Evolutionary conservation across 441 rosid species (phyloP).

Genomic region (Kokia cookei): DNA sequence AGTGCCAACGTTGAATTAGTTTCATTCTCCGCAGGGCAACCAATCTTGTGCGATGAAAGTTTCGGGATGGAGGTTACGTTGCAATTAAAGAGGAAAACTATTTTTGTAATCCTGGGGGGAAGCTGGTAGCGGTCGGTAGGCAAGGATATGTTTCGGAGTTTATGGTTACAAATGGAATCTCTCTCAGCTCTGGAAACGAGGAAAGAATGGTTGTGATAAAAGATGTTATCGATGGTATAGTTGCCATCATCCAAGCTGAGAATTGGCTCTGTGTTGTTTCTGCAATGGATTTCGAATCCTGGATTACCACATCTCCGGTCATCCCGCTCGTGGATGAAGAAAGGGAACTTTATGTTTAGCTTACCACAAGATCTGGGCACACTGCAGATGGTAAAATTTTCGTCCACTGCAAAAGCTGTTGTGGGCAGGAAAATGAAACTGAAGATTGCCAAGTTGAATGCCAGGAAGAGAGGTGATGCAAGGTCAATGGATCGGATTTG

Average conservation of each 20-base stretch:
- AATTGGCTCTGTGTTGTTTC: conserved; percentile 9
- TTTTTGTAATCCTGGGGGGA: not conserved
- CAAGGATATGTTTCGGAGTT: conserved; percentile 25
- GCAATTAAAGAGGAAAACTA: conserved; percentile 31
- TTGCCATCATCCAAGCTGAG: conserved; percentile 11
- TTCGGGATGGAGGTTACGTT: not conserved
- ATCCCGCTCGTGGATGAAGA: conserved; percentile 27
- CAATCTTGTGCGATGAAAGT: conserved; percentile 10
- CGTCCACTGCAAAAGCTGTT: conserved; percentile 16
- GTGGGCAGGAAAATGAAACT: conserved; percentile 9
- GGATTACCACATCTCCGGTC: conserved; percentile 40
- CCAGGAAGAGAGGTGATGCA: not conserved
- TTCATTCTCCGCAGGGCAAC: not conserved
- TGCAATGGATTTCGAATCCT: conserved; percentile 39
- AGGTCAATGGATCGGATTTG: not conserved
- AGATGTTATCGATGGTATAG: conserved; percentile 20
- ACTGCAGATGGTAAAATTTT: conserved; percentile 20
- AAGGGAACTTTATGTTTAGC: conserved; percentile 33
- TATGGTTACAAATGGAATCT: conserved; percentile 4
- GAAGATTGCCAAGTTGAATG: not conserved
- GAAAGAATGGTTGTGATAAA: conserved; percentile 28
- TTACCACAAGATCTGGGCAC: conserved; percentile 28
- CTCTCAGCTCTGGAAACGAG: conserved; percentile 24
- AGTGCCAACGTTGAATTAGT: not conserved
- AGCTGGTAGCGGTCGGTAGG: conserved; percentile 2